phyloP scores from a whole-genome alignment of 202 grass and related monocot genomes.

The Thinopyrum obtusiflorum region DNA sequence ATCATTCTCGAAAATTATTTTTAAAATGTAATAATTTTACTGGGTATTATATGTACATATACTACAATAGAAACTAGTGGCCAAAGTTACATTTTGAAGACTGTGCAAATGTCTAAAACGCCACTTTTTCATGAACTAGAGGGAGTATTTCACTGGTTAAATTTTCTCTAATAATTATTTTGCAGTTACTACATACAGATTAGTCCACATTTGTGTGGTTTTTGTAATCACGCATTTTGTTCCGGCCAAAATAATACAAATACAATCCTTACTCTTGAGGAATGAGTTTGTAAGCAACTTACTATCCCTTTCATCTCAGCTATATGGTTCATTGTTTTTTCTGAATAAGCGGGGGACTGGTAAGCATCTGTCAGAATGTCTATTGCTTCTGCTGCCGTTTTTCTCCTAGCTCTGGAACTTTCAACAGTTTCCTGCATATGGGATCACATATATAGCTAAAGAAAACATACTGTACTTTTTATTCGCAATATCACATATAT shows the following conservation, averaged over 20 bases:
- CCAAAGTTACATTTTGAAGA: neutral
- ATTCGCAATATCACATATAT: neutral
- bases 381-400: conserved; percentile 49
- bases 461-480: neutral
- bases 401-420: conserved; percentile 18
- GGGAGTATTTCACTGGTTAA: neutral
- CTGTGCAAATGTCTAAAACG: neutral
- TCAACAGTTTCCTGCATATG: conserved; percentile 5
- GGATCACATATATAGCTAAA: neutral
- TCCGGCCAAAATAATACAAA: neutral
- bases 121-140: neutral
- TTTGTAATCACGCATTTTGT: neutral
- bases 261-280: neutral
- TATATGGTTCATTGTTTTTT: no score
- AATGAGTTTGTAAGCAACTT: neutral
- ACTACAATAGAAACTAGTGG: neutral
- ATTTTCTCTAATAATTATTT: neutral
- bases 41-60: neutral
- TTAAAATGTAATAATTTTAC: neutral
- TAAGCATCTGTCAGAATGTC: conserved; percentile 47
- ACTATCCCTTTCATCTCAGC: conserved; percentile 16
- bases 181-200: neutral
- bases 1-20: neutral
- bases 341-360: neutral
- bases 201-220: neutral